Evolutionary conservation across 208 protist species (phyloP), one percentile per base, ranked within the genome.

Genomic region (Leishmania aethiopica): DNA sequence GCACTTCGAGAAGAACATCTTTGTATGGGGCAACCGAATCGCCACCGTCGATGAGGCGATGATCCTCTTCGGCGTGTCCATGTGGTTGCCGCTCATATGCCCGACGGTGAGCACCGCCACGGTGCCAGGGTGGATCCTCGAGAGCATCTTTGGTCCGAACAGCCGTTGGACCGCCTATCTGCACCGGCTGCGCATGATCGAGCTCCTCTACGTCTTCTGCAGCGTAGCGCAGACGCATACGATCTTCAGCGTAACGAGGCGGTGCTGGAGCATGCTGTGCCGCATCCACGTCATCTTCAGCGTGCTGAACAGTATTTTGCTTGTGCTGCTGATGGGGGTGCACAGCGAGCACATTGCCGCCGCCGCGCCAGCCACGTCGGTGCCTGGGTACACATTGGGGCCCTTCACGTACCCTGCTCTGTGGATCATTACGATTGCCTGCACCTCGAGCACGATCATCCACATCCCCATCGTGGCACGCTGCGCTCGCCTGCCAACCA

Each of bases 31-130:
- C 51, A 97, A 96, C 83, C 91, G 92, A 45, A 88, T 96, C 83
- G 82, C 93, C 76, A 91, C 92, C 64, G 94, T 97, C 4, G 96
- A 98, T 78, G 96, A 98, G 78, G 96, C 93, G 47, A 98, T 98
- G 96, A 67, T 98, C 71, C 92, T 96, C 86, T 98, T 98, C 77
- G 89, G 86, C 35, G 69, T 95, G 28, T 80, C 84, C 62, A 90
- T 93, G 86, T 96, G 93, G 92, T 84, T 94, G 45, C 89, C 92
- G 25, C 75, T 95, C 49, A 8, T 92, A 37, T 83, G 93, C 60
- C 94, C 96, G 4, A 45, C 71, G 6, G 53, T 96, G 59, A 81
- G 77, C 57, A 88, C 80, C 32, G 85, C 78, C 40, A 87, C 28
- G 40, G 78, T 94, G 19, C 85, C 91, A 3, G 71, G 74, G 45